These are phyloP conservation scores for Dunaliella primolecta DNA, from an alignment of 139 green algal species.

Conservation along the genomic window DNA sequence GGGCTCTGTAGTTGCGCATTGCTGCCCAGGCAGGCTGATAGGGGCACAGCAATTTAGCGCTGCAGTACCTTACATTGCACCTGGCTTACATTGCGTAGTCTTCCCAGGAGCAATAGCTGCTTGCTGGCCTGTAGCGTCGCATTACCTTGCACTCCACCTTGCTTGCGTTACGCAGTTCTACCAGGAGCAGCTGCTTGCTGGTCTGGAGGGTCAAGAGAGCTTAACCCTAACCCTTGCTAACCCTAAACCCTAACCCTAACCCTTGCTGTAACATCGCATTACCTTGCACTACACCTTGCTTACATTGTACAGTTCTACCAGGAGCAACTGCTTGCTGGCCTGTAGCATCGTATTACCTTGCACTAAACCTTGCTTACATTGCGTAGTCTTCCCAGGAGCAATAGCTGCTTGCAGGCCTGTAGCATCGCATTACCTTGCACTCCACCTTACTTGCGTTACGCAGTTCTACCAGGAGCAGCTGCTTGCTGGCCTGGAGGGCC, in stretches of 20 bases:
- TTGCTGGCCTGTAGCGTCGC: not conserved
- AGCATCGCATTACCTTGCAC: not conserved
- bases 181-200: slow-evolving; percentile 36
- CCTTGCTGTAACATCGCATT: too few relatives aligned
- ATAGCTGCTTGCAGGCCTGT: not conserved
- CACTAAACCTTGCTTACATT: too few relatives aligned
- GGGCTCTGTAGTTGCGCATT: too few relatives aligned
- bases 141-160: not conserved
- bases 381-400: not conserved
- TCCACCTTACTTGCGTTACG: not conserved
- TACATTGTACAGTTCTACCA: not conserved
- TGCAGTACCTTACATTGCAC: too few relatives aligned
- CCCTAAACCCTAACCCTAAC: too few relatives aligned
- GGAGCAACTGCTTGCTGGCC: not conserved
- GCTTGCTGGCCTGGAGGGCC: slow-evolving; percentile 37
- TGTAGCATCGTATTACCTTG: too few relatives aligned
- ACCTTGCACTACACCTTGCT: not conserved
- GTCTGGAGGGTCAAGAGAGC: slow-evolving; percentile 37
- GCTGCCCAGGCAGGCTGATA: too few relatives aligned
- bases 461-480: slow-evolving; percentile 40
- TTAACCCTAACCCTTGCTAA: too few relatives aligned
- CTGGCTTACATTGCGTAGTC: not conserved
- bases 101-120: not conserved
- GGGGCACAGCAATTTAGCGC: too few relatives aligned
- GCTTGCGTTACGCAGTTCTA: slow-evolving; percentile 27